Conservation (phyloP, 768 basidiomycete species). For the Mycena belliarum region DNA sequence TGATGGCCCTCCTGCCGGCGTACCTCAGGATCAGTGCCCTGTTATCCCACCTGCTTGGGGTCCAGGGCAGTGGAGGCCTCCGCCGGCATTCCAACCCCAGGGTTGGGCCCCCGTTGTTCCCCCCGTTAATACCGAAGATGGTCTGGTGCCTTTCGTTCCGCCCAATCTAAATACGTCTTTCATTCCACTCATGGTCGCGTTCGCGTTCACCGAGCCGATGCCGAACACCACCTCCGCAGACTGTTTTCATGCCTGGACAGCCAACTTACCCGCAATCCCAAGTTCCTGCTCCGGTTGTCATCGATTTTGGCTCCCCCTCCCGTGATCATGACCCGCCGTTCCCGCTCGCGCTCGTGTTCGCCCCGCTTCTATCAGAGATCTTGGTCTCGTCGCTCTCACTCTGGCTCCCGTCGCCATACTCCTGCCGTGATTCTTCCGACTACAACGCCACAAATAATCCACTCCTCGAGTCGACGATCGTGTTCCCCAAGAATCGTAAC, state of each 20-base stretch:
- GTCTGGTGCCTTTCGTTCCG: conserved; percentile 22
- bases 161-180: conserved; percentile 18
- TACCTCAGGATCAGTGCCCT: conserved; percentile 8
- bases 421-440: background rate
- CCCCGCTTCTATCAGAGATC: background rate
- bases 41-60: background rate
- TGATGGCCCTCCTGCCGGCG: background rate
- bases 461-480: conserved; percentile 21
- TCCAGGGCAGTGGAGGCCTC: background rate
- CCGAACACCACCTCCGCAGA: too few relatives aligned
- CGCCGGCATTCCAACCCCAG: conserved; percentile 17
- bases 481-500: conserved; percentile 8
- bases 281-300: too few relatives aligned
- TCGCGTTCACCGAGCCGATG: background rate
- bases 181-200: conserved; percentile 13
- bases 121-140: conserved; percentile 31
- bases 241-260: too few relatives aligned
- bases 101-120: conserved; percentile 37
- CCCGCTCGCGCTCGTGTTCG: background rate
- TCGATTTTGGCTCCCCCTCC: too few relatives aligned
- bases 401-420: background rate
- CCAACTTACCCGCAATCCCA: too few relatives aligned
- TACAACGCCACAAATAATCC: background rate
- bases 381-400: conserved; percentile 9
- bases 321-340: background rate